Base-by-base conservation (phyloP, 1,284 basidiomycete species). In the Pseudozyma sp. region DNA sequence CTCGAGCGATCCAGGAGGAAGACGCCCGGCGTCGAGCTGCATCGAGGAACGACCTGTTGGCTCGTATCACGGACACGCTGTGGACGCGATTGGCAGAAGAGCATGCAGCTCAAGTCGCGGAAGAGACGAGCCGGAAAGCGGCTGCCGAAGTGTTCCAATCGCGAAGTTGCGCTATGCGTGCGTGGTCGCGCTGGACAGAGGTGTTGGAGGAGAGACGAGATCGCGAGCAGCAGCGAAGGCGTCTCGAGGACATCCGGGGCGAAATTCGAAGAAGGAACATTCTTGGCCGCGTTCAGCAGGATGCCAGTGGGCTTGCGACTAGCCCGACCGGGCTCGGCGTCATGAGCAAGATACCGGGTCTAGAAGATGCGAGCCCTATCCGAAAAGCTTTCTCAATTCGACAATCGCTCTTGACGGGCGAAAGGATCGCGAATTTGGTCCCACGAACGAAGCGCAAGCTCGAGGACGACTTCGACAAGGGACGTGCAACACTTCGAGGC, bases 401-500 rank as follows among this genome's bases (percentile, higher is more conserved):
- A 9, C 62, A 66, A 35, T 42, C 63, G 13, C 54, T 70, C 5
- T 52, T 70, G 13, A 70, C 68, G 6, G 63, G 68, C 33, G 61
- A 65, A 17, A 50, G 62, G 0, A 0, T 7, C 7, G 29, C 57
- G 0, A 46, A 14, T 7, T 29, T 39, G 7, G 31, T 43, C 14
- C 33, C 56, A 16, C 47, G 52, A 11, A 37, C 47, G 19, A 63
- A 63, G 43, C 60, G 60, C n/a, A 64, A 63, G 53, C 50, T 68
- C 8, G 69, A 40, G 9, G 48, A 59, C 40, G 53, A 59, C 9
- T 9, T 37, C 24, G 47, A 33, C 9, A 51, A 58, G 5, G 31
- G 37, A n/a, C 53, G 14, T 8, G n/a, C 46, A 11, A 13, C 34
- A 5, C 54, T 19, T 1, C 46, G 30, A 3, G 51, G 34, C 8